Evolutionary conservation across 306 rosid species (phyloP), one percentile per base, ranked within the genome.

Genomic region (Parietaria judaica): DNA sequence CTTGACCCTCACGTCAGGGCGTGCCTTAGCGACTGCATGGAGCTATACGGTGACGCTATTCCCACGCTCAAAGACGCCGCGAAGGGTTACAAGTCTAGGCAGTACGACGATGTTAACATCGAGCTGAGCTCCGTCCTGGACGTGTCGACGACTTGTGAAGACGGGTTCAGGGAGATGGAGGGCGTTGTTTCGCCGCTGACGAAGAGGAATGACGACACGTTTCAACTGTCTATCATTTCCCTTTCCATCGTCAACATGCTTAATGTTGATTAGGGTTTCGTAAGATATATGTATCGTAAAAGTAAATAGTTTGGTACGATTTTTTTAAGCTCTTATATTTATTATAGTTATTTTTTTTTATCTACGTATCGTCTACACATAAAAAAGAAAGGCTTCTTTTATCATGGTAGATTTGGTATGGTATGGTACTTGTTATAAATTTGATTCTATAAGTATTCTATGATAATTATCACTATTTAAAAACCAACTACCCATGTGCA

Each of bases 131-230:
- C 86, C 0, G 76, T 82, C 13, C 14, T 71, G 51, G 95, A 82
- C 51, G 80, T 84, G 37, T 54, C 84, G 0, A 71, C 84, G 0
- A 89, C 95, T 1, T 89, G 97, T 38, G 95, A 86, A 62, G 97
- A 89, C 69, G 95, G 92, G 12, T 89, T 89, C 66, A 38, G 63
- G 51, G 81, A 84, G 46, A 68, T 41, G 14, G 36, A 60, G 0
- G 62, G 60, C 23, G 58, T 57, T 41, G 63, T 65, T 65, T 86
- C 87, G 51, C 92, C 89, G 4, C 60, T 89, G 34, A 86, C 68
- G 0, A 80, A 78, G 74, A 74, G 81, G 63, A 86, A 86, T 66
- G 46, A 69, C 14, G 58, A 86, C 13, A 49, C 68, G 31, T 82
- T 80, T 75, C 84, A 82, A 76, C 63, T 89, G 70, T 75, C 87